phyloP scores from a whole-genome alignment of 495 filamentous ascomycete genomes.

The Chaetomium tenue region DNA sequence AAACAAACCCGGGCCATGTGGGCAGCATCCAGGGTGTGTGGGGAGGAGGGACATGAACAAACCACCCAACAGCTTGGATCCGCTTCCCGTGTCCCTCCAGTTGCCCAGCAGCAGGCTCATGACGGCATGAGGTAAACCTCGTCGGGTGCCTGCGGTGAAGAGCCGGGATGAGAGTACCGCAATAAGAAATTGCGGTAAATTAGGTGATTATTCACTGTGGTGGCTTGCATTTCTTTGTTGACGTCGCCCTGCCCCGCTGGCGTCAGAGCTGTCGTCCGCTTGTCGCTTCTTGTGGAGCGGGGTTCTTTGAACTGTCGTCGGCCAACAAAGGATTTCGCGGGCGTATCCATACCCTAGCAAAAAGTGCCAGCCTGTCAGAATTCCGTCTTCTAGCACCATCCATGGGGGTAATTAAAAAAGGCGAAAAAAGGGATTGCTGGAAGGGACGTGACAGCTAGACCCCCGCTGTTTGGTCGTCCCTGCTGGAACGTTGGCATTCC shows the following conservation, averaged over 20 bases:
- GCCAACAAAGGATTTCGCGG: constrained; percentile 1
- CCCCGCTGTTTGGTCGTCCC: neutral
- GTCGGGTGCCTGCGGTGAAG: neutral
- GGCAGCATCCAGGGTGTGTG: constrained; percentile 10
- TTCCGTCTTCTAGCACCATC: neutral
- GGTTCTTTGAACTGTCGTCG: constrained; percentile 13
- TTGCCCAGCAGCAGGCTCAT: neutral
- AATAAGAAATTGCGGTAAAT: neutral
- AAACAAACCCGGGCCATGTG: constrained; percentile 16
- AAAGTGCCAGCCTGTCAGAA: neutral
- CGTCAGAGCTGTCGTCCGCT: constrained; percentile 16
- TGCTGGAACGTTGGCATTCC: neutral
- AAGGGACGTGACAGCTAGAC: neutral
- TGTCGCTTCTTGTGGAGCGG: constrained; percentile 6
- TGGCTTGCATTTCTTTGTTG: neutral
- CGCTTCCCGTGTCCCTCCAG: constrained; percentile 18
- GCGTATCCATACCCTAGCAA: neutral
- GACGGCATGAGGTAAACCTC: neutral
- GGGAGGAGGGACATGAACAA: constrained; percentile 16
- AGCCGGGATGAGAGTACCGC: neutral
- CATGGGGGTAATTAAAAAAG: neutral
- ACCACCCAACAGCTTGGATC: constrained; percentile 22
- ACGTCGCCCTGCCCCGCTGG: constrained; percentile 10
- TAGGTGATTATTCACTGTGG: neutral
- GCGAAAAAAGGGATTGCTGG: neutral